Base-by-base conservation (phyloP, 2,329 filamentous ascomycete species). In the Diaporthe citrichinensis region DNA sequence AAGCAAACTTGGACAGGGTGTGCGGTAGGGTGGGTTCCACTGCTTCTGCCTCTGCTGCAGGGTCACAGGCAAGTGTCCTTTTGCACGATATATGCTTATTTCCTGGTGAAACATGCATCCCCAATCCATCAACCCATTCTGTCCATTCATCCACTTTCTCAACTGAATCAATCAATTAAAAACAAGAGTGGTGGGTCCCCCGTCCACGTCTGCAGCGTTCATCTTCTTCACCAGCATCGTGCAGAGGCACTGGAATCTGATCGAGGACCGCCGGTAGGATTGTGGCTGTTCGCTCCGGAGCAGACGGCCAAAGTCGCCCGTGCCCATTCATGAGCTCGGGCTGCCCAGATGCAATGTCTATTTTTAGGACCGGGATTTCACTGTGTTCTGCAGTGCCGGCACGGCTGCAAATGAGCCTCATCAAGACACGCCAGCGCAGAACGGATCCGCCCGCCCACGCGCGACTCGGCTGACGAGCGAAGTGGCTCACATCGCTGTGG, bases 341-440 rank as follows among this genome's bases (percentile, higher is more conserved):
- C 41, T 46, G 41, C 25, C 36, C 36, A 39, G 36, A 14, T 39
- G 36, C 36, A 39, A 2, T 8, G n/a, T 53, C 62, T 68, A 68
- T 68, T 68, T 68, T 68, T 68, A 51, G 44, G 12, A 28, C 23
- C 12, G 44, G 44, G 28, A 34, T n/a, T n/a, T 36, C 39, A 7
- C 28, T 4, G 44, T 51, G 10, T 8, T 34, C 28, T 68, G 62
- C 41, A 39, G 41, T 25, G 28, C 68, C 41, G 14, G 57, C 55
- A 59, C 39, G 36, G 39, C 55, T 61, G 28, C 31, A 61, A 72
- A 61, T 72, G 71, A 72, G 71, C 57, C 71, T 72, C 71, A 72
- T 72, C 71, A 53, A 62, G 57, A 53, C 57, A 46, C 41, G 71
- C 57, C 71, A 72, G 34, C 44, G n/a, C 71, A 61, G 39, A 53